Percentiles rank a stretch among this genome's conserved stretches.
phyloP scores from a whole-genome alignment of 1,284 basidiomycete species.

The Cutaneotrichosporon dermatis region DNA sequence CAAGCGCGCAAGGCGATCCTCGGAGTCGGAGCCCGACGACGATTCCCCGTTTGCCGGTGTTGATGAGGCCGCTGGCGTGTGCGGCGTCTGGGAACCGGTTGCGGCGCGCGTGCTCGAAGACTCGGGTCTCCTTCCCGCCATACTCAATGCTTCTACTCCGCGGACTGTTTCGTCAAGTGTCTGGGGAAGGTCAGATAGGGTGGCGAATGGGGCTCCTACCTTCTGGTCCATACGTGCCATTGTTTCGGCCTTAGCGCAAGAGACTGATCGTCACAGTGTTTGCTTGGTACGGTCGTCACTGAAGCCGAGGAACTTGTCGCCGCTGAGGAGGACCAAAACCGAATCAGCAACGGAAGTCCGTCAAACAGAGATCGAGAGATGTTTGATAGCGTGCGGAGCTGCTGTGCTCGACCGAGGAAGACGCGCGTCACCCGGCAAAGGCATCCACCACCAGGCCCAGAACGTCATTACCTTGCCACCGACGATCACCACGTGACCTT shows the following conservation, averaged over 20 bases:
- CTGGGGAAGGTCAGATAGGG: not conserved
- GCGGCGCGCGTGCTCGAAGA: not conserved
- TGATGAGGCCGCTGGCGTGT: not conserved
- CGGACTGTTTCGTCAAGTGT: not conserved
- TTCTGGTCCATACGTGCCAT: slow-evolving; percentile 4
- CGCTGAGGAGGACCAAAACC: no score
- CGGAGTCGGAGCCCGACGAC: not conserved
- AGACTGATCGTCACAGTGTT: no score
- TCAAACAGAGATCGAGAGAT: not conserved
- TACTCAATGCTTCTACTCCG: not conserved
- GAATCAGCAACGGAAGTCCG: no score
- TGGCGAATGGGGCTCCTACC: not conserved
- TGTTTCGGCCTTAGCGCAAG: not conserved
- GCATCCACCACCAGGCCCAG: not conserved
- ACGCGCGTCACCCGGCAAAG: not conserved
- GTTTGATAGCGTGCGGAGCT: not conserved
- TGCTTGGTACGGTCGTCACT: no score
- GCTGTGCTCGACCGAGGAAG: not conserved
- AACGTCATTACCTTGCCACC: not conserved
- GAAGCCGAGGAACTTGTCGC: no score
- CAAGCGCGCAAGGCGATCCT: slow-evolving; percentile 49
- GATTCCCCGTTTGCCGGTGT: not conserved
- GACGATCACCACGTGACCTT: not conserved
- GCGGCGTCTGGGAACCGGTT: not conserved
- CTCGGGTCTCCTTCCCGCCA: not conserved